Base-by-base conservation (phyloP, 768 basidiomycete species). In the Boletus subcaerulescens region DNA sequence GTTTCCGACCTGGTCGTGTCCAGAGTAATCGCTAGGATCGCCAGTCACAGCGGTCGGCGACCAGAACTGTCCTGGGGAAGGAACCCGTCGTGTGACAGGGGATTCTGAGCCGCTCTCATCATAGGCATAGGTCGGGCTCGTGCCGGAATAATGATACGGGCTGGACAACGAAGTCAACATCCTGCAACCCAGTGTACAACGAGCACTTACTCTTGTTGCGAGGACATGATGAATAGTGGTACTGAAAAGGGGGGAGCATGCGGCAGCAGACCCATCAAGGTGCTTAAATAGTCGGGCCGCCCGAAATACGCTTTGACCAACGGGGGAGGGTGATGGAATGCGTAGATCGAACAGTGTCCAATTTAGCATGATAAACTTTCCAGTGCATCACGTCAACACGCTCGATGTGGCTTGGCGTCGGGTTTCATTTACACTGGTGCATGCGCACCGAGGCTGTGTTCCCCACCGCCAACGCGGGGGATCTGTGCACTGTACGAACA, bases 341-440 rank as follows among this genome's bases (percentile, higher is more conserved):
- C 8, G 50, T 31, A 47, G 48, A 64, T 67, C 59, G 50, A 49
- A 55, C 20, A 43, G 38, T 32, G 56, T 26, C 59, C 45, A 45
- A 47, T 62, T 67, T 62, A 36, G 65, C 44, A 55, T 41, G 54
- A 53, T 57, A 58, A 26, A 14, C 56, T 59, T 59, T 69, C 67
- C 66, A 65, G 69, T 71, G 67, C 44, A 65, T 58, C 50, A 63
- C 66, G 61, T 66, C 26, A 61, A 52, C 50, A 36, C 6, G 36
- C 47, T 22, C 57, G 24, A 43, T 13, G 8, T 13, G 35, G 20
- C 24, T 17, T 33, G 4, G 20, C 43, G 55, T 55, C 58, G 53
- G 60, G 61, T 53, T n/a, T 43, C 22, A 57, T 64, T 39, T 33
- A 26, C 44, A 50, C 36, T 29, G 45, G 50, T 5, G 49, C 32